Evolutionary conservation across 768 basidiomycete genomes (phyloP), one percentile per base, ranked within the genome.

Genomic region (Collybia nuda): DNA sequence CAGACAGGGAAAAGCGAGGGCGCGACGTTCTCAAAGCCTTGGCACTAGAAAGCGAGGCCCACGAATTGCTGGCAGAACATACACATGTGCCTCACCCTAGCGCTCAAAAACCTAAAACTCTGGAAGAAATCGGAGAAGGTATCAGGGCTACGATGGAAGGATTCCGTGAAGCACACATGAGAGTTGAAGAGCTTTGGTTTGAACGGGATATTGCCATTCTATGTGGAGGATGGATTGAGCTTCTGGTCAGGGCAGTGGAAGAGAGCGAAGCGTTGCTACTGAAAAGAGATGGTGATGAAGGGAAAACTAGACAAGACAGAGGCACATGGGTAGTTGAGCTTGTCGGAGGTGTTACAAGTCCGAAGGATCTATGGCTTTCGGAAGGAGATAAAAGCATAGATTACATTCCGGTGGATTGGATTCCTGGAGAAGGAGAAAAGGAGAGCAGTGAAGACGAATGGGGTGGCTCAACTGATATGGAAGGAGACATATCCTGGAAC

Each of bases 181-280:
- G 77, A 3, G 56, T 85, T 49, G 72, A 78, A 60, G 69, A 79
- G 64, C 54, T 79, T 11, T 81, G 78, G 79, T 78, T 76, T 56
- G 75, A 76, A 57, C 63, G 58, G 9, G 71, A 78, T 0, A 65
- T 86, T 43, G 63, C 77, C 0, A 55, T 67, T 2, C 47, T 74
- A 6, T 86, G 85, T 50, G 82, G 82, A 6, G 85, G 84, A 0
- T 82, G 78, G 77, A 70, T 85, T n/a, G 82, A 84, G 54, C 52
- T 77, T 14, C 61, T 85, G 21, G 60, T 81, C 0, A 66, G 71
- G 29, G 78, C 79, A 0, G 67, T 81, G 3, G 76, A 80, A 35
- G 63, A 67, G 28, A 69, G 73, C 23, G 62, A 70, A 2, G 64
- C 68, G 40, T 58, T 81, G 44, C 59, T 60, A 14, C 55, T 81